Percentiles rank a stretch among this genome's conserved stretches.
These are phyloP conservation scores for Rubroboletus satanas DNA, from an alignment of 768 basidiomycete species.

Conservation along the genomic window DNA sequence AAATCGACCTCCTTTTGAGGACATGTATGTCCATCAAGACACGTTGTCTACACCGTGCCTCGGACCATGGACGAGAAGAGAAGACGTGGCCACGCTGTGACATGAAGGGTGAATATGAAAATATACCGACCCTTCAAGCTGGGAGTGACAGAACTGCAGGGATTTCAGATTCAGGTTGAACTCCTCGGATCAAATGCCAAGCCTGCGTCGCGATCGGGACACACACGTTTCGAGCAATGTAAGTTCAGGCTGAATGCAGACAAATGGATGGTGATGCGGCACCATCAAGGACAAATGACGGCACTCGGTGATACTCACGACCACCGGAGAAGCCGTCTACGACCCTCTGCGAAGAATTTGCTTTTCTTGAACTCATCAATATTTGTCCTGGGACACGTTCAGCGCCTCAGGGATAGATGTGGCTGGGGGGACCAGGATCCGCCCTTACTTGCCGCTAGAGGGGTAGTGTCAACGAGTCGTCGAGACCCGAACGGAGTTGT, in stretches of 20 bases:
- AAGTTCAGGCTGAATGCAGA: neutral
- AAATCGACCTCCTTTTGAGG: neutral
- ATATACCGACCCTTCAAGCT: neutral
- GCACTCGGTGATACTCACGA: neutral
- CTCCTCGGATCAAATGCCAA: conserved; percentile 20
- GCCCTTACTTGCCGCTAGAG: neutral
- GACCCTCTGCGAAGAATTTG: neutral
- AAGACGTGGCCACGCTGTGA: conserved; percentile 2
- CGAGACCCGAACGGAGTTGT: neutral
- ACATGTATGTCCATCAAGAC: conserved; percentile 2
- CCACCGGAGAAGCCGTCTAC: neutral
- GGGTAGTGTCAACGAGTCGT: neutral
- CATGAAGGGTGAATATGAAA: conserved; percentile 5
- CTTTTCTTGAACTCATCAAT: neutral
- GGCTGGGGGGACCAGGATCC: neutral
- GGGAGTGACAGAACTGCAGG: neutral
- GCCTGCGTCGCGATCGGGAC: neutral
- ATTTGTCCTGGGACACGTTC: neutral
- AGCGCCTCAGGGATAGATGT: neutral
- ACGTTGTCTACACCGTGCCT: conserved; percentile 3
- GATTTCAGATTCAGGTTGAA: neutral
- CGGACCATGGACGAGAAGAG: conserved; percentile 7
- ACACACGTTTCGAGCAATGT: neutral
- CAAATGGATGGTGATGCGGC: neutral
- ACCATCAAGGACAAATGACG: conserved; percentile 2